Evolutionary conservation across 768 basidiomycete genomes (phyloP), one percentile per base, ranked within the genome.

Genomic region (Serpula lacrymans): DNA sequence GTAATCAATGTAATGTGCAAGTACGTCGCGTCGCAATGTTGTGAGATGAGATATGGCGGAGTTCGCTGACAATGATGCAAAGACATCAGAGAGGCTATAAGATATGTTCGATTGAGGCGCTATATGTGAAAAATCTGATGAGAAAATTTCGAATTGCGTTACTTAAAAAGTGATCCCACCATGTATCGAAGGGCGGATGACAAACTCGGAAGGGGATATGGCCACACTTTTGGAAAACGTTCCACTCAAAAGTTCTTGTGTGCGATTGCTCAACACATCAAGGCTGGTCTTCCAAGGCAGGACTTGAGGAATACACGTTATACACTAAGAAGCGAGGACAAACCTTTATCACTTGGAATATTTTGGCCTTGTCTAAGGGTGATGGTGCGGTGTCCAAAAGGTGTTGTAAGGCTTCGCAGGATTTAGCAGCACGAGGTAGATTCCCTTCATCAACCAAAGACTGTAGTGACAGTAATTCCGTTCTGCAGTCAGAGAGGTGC

Each of bases 171-270:
- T 8, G n/a, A 32, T 57, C 67, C 20, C 28, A 69, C 75, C 69
- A 47, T 61, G 72, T n/a, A 84, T 70, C 20, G 68, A 67, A 10
- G 74, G 62, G 39, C 63, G 67, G 37, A 88, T 69, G 21, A 63
- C 58, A 21, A 88, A 49, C 44, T 72, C 69, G 12, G 67, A 68
- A 3, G 74, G 62, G 18, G 72, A 70, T 21, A 84, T 56, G 2
- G 68, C 52, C 18, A 89, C 58, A 52, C 82, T 72, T 51, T 78
- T 72, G 16, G 74, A 59, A 52, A 78, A 88, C 3, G 82, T 82
- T 34, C 86, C 79, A 48, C 70, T 75, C 17, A 91, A 68, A 51
- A 87, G 80, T 45, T 89, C 88, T 53, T 87, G 80, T 6, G 77
- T 60, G 26, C 75, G 75, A 41, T 82, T 78, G 52, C 71, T 70